Evolutionary conservation across 768 basidiomycete genomes (phyloP), one percentile per base, ranked within the genome.

Genomic region (Rhodosporidiobolus odoratus): DNA sequence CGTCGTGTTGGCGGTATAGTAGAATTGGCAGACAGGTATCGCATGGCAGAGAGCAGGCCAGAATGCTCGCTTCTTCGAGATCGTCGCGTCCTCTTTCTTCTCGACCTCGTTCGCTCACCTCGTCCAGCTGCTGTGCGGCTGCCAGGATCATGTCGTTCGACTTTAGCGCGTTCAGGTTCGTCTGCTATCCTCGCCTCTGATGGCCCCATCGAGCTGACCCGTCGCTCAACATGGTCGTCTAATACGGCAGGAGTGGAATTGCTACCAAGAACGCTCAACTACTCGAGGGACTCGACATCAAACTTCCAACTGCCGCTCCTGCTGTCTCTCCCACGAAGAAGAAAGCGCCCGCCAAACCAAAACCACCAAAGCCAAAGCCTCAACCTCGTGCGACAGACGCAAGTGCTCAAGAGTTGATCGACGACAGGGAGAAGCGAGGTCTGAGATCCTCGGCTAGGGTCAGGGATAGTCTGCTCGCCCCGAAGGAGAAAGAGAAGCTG

Each of bases 231-330:
- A 15, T 25, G 25, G 34, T 7, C 16, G 3, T 10, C 4, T 30
- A 10, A 34, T 27, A 65, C 40, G 13, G 34, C n/a, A 3, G 23
- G 30, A 23, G 34, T 53, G 34, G 30, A 37, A 37, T 53, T 53
- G 37, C 32, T n/a, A n/a, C n/a, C n/a, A n/a, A 50, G 56, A 66
- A 66, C 35, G 58, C 57, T 4, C 38, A 48, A 8, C 35, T 68
- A 15, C 45, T 68, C 2, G 37, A 56, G 15, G 54, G 41, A 21
- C 54, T 56, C 17, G 53, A 68, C 34, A 50, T 68, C 41, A 47
- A 56, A 23, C 53, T 62, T 19, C 52, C 59, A 19, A 4, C 53
- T 38, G 66, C 45, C 54, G 15, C 30, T 1, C 23, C 15, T 1
- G 37, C 50, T 4, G 25, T 34, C 7, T 15, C 52, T 0, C 32